Evolutionary conservation across 1,284 basidiomycete species (phyloP).

Genomic region (Veloboletus limbatus): DNA sequence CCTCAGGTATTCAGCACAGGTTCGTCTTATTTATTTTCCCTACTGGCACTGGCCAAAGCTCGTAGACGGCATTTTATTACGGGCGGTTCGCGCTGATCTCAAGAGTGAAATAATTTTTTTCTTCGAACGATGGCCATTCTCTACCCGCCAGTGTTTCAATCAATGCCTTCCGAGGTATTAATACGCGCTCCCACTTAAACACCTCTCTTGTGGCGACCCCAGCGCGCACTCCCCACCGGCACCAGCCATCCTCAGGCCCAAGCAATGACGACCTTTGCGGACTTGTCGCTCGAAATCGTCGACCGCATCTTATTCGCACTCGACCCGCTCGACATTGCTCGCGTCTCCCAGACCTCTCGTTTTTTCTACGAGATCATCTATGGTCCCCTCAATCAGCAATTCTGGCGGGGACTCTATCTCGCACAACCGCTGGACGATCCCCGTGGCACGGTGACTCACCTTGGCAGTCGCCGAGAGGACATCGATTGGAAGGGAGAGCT

Average conservation of each 20-base stretch:
- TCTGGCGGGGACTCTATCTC: conserved; percentile 66
- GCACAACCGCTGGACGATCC: conserved; percentile 58
- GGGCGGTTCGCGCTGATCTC: background rate
- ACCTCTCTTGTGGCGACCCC: background rate
- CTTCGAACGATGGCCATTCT: conserved; percentile 15
- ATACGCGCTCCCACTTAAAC: background rate
- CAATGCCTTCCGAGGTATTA: conserved; percentile 1
- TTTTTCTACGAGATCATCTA: conserved; percentile 47
- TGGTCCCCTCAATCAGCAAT: conserved; percentile 39
- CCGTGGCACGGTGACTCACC: conserved; percentile 41
- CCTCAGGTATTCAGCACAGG: background rate
- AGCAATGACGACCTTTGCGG: conserved; percentile 24
- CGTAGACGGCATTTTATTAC: conserved; percentile 12
- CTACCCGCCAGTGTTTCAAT: conserved; percentile 25
- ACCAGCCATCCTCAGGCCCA: background rate
- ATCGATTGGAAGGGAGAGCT: conserved; percentile 57
- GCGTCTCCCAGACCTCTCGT: conserved; percentile 47
- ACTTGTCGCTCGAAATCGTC: conserved; percentile 53
- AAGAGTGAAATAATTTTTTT: conserved; percentile 33
- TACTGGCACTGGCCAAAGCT: background rate
- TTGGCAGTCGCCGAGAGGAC: conserved; percentile 36
- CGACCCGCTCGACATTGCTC: conserved; percentile 56
- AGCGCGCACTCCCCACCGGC: background rate
- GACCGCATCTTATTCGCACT: conserved; percentile 51
- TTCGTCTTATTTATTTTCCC: conserved; percentile 4